A percentile compares a stretch with the other conserved stretches of the same genome.
phyloP scores from a whole-genome alignment of 306 rosid genomes.

The Lagenaria siceraria region DNA sequence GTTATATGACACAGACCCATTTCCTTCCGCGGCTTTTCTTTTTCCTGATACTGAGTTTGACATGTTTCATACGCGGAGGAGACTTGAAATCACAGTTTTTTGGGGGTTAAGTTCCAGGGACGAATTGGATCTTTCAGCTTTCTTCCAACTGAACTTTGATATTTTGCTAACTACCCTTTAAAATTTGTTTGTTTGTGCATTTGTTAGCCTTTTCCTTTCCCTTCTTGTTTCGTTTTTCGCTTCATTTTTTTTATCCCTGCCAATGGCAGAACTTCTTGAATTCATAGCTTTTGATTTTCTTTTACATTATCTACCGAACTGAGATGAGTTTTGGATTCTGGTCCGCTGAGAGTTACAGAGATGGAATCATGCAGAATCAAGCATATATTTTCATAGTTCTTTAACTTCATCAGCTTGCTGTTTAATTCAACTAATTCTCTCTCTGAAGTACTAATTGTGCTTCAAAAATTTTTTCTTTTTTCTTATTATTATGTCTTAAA shows the following conservation, averaged over 20 bases:
- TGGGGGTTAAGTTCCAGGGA: constrained; percentile 18
- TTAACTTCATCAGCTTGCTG: not conserved
- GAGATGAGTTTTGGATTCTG: not conserved
- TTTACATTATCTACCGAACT: not conserved
- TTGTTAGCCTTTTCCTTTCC: constrained; percentile 3
- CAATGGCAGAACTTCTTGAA: not conserved
- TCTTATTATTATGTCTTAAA: not conserved
- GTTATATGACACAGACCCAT: constrained; percentile 32
- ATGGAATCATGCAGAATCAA: not conserved
- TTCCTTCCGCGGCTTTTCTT: constrained; percentile 27
- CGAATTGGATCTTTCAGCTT: constrained; percentile 10
- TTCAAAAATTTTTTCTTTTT: not conserved
- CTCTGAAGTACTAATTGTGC: not conserved
- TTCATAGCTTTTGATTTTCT: not conserved
- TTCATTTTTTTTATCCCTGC: not conserved
- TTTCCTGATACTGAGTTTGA: not conserved
- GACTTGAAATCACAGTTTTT: constrained; percentile 20
- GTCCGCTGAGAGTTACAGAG: not conserved
- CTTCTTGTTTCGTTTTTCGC: not conserved
- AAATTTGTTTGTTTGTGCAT: not conserved
- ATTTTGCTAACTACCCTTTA: not conserved
- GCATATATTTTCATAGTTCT: not conserved
- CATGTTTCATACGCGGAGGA: constrained; percentile 28
- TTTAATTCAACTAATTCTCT: not conserved
- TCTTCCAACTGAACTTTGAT: constrained; percentile 1